phyloP scores from a whole-genome alignment of 352 stramenopile species.

The Globisporangium yorkense region DNA sequence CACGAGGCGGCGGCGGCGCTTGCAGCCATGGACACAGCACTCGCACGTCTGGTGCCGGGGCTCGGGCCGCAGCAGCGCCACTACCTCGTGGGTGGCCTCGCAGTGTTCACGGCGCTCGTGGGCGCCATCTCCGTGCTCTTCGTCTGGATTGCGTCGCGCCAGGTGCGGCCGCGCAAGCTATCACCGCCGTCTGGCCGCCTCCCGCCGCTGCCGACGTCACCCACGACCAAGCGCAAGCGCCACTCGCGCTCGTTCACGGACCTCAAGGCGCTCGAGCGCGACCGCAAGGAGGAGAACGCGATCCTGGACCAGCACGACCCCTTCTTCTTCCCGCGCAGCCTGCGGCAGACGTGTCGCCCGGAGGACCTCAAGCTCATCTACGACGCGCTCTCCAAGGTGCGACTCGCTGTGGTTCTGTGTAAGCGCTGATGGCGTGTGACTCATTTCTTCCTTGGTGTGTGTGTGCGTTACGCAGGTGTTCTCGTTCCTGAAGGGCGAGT shows the following conservation, averaged over 20 bases:
- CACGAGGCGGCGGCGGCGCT: conserved; percentile 7
- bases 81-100: conserved; percentile 40
- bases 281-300: conserved; percentile 57
- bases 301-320: conserved; percentile 61
- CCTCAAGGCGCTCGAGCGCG: conserved; percentile 49
- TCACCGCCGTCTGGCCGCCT: conserved; percentile 16
- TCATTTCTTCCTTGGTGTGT: background rate
- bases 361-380: conserved; percentile 81
- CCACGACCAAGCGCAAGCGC: conserved; percentile 68
- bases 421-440: background rate
- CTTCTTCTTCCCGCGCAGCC: conserved; percentile 46
- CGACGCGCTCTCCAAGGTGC: conserved; percentile 61
- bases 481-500: conserved; percentile 66
- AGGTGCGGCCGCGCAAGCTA: conserved; percentile 56
- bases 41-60: conserved; percentile 6
- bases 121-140: conserved; percentile 49
- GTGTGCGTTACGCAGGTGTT: conserved; percentile 31
- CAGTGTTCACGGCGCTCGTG: conserved; percentile 37
- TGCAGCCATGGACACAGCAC: conserved; percentile 6
- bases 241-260: conserved; percentile 73
- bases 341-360: conserved; percentile 52
- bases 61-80: conserved; percentile 26
- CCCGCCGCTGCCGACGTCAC: conserved; percentile 43
- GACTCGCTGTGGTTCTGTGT: conserved; percentile 1
- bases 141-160: conserved; percentile 76